Evolutionary conservation across 2,329 filamentous ascomycete species (phyloP), one percentile per base, ranked within the genome.

Genomic region (Thielaviopsis musarum): DNA sequence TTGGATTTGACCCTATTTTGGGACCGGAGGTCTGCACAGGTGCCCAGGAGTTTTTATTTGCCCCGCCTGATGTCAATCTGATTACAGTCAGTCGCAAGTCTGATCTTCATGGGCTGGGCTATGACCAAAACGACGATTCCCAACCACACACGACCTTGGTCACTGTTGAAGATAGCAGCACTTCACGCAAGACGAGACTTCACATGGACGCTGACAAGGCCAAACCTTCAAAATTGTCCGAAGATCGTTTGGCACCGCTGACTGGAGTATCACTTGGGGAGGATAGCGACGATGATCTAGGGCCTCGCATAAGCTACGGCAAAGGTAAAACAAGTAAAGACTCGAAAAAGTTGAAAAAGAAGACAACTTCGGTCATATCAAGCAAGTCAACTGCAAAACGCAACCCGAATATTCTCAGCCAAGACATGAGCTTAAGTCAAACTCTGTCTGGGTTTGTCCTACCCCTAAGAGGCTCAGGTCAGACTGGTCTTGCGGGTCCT

Each of bases 11-110:
- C 13, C 15, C 15, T 13, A 28, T 54, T 19, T 54, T 19, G 24
- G 30, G 21, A 4, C 19, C 26, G 6, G 24, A 28, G 15, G 38
- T 54, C 15, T 9, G 2, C 12, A 53, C 30, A 19, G 10, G 17
- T 19, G 56, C 45, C 12, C 41, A 49, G 45, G 60, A 62, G 21
- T 84, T 91, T 71, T 74, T 91, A 0, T 97, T 97, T 70, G 90
- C 91, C 2, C 93, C 93, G 0, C 84, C 89, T 52, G 87, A 96
- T 66, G 79, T 84, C 19, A 2, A 71, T 74, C 2, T 83, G 90
- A 77, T 83, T 89, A 62, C 73, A 71, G 1, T 82, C 60, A 68
- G 76, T 3, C 78, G 74, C 57, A 90, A 90, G 69, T 77, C 76
- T 12, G 82, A 89, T 66, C 77, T 78, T 49, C 86, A 83, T 67